Conservation (phyloP, 1,284 basidiomycete genomes). For the Apiotrichum gracile region DNA sequence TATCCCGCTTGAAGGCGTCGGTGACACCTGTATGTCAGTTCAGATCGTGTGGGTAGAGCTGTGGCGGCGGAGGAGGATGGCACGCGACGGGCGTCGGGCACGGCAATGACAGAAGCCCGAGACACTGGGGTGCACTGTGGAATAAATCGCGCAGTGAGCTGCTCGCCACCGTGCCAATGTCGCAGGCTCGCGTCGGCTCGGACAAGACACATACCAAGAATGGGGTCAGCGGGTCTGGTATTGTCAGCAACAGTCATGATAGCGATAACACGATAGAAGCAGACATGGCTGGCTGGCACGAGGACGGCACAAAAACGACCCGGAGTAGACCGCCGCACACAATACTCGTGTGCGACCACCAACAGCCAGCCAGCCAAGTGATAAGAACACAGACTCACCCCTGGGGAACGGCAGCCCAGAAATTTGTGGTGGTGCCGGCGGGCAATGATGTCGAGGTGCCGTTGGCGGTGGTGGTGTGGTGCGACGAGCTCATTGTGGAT, state of each 20-base stretch:
- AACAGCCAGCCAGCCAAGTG: too few species aligned
- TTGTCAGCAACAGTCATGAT: not conserved
- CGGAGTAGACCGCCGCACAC: too few species aligned
- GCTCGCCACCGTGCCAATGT: not conserved
- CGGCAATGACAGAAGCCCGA: not conserved
- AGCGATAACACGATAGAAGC: not conserved
- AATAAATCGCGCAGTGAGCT: not conserved
- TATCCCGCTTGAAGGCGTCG: conserved; percentile 54
- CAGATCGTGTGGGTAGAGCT: not conserved
- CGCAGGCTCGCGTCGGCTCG: not conserved
- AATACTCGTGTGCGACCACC: not conserved
- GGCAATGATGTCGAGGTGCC: not conserved
- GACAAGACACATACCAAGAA: conserved; percentile 17
- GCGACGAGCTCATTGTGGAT: not conserved
- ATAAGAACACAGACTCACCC: not conserved
- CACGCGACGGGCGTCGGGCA: not conserved
- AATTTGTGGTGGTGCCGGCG: not conserved
- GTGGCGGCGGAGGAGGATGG: not conserved
- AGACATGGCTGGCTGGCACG: not conserved
- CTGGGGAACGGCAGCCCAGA: conserved; percentile 4
- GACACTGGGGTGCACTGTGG: too few species aligned
- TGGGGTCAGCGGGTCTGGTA: conserved; percentile 19
- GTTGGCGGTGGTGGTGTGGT: not conserved
- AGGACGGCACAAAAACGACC: not conserved
- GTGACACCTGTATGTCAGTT: conserved; percentile 17